Conservation (phyloP, 2,329 filamentous ascomycete species). For the Bipolaris oryzae region DNA sequence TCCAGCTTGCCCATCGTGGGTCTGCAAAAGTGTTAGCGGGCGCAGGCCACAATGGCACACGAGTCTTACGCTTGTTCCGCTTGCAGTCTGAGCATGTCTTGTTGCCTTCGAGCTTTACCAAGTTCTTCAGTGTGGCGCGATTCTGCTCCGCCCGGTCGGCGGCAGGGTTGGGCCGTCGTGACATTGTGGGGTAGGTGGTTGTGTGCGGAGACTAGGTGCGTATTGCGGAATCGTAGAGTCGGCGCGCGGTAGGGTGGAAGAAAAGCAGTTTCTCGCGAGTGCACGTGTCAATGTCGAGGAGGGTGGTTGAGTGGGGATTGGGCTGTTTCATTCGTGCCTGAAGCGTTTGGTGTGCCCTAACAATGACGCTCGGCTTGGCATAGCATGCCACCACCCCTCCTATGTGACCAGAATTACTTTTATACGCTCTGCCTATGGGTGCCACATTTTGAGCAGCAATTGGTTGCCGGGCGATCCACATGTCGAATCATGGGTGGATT, state of each 20-base stretch:
- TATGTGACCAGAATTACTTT: neutral
- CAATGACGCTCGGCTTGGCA: conserved; percentile 23
- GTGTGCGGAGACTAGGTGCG: conserved; percentile 12
- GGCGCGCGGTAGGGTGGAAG: conserved; percentile 2
- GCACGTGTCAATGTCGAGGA: conserved; percentile 15
- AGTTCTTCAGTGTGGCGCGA: conserved; percentile 88
- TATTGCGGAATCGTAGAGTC: neutral
- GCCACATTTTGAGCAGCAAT: neutral
- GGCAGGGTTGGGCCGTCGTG: conserved; percentile 77
- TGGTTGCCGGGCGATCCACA: neutral
- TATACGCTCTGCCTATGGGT: neutral
- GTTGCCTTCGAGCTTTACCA: conserved; percentile 93
- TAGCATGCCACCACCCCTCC: conserved; percentile 6
- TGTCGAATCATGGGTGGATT: neutral
- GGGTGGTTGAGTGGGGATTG: conserved; percentile 15
- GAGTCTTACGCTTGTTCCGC: conserved; percentile 84
- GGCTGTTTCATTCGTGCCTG: conserved; percentile 21
- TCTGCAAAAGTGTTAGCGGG: conserved; percentile 61
- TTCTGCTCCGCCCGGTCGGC: conserved; percentile 92
- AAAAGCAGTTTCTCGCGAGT: conserved; percentile 7
- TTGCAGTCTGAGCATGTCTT: conserved; percentile 99
- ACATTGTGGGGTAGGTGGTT: conserved; percentile 64
- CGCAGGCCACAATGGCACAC: conserved; percentile 13
- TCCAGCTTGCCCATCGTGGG: conserved; percentile 99
- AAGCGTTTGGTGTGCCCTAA: conserved; percentile 22